These are phyloP conservation scores for Capsicum pubescens DNA, from an alignment of 257 asterid species.

Conservation along the genomic window DNA sequence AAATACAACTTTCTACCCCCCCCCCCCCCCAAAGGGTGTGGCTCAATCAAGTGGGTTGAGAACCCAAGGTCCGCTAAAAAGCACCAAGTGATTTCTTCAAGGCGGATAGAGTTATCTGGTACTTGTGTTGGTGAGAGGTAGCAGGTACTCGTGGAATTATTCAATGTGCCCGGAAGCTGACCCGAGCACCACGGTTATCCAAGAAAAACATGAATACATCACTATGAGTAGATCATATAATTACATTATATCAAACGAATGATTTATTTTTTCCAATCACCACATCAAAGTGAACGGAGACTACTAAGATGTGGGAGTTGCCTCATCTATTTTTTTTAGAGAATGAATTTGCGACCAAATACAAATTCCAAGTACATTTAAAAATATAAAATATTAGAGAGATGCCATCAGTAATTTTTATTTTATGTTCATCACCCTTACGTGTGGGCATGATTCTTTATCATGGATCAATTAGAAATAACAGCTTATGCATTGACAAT, in stretches of 20 bases:
- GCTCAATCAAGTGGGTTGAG: no score
- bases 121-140: no score
- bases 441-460: neutral
- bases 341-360: neutral
- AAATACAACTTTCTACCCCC: neutral
- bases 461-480: neutral
- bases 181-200: neutral
- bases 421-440: neutral
- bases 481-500: neutral
- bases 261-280: neutral
- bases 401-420: neutral
- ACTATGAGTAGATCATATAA: neutral
- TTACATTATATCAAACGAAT: neutral
- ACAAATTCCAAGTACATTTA: neutral
- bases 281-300: neutral
- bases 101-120: no score
- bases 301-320: neutral
- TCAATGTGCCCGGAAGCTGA: no score
- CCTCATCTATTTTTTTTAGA: neutral
- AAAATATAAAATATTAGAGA: neutral
- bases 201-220: neutral
- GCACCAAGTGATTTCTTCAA: no score
- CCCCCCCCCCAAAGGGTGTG: neutral
- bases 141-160: no score
- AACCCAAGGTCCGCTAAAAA: no score